Percentiles rank a stretch among this genome's conserved stretches.
Conservation (phyloP, 192 early-diverging fungal species). For the Umbelopsis ramanniana region DNA sequence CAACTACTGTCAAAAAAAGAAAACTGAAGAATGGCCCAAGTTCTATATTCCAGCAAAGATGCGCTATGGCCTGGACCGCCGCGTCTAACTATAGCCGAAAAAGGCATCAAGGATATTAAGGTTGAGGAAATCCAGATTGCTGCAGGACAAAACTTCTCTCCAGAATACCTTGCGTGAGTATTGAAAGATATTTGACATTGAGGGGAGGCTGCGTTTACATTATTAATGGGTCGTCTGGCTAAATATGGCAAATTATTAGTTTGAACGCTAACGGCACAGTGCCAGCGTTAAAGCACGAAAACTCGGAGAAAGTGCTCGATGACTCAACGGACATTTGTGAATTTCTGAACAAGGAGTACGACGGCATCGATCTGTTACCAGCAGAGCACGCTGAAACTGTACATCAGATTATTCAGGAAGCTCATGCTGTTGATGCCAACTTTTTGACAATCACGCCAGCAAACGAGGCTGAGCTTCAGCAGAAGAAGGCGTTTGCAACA, state of each 20-base stretch:
- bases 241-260: not conserved
- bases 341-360: not conserved
- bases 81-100: not conserved
- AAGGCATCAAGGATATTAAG: slow-evolving; percentile 12
- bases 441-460: not conserved
- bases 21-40: not conserved
- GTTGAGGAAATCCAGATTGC: not conserved
- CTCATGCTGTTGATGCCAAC: not conserved
- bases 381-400: not conserved
- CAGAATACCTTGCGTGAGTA: slow-evolving; percentile 8
- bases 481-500: not conserved
- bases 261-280: not conserved
- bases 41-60: not conserved
- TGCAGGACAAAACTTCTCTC: not conserved
- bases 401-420: not conserved
- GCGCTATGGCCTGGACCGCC: not conserved
- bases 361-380: not conserved
- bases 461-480: not conserved
- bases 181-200: not conserved
- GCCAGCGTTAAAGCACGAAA: not conserved
- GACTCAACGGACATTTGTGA: not conserved
- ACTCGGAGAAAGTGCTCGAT: not conserved
- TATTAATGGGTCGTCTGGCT: not conserved
- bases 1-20: too few relatives aligned
- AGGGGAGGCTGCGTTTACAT: too few relatives aligned